Conservation (phyloP, 306 rosid genomes). For the Oemleria cerasiformis region DNA sequence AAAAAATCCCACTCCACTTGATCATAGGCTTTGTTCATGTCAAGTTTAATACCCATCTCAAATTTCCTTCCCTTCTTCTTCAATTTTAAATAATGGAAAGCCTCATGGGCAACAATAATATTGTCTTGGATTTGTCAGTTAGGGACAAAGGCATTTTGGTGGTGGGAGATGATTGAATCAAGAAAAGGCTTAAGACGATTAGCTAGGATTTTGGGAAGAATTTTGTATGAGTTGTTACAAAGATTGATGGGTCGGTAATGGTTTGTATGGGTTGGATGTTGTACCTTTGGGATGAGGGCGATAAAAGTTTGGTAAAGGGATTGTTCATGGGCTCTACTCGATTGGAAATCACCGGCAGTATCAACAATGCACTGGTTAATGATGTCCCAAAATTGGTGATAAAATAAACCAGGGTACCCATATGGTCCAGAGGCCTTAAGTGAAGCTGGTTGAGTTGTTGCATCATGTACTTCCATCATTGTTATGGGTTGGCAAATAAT, state of each 20-base stretch:
- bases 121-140: not conserved
- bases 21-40: not conserved
- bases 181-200: too few species aligned
- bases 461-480: not conserved
- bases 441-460: not conserved
- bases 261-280: too few species aligned
- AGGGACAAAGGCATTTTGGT: not conserved
- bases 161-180: not conserved
- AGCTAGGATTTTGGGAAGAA: not conserved
- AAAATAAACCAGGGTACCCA: not conserved
- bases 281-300: not conserved
- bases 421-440: not conserved
- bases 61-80: not conserved
- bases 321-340: too few species aligned
- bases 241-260: not conserved
- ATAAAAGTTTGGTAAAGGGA: not conserved
- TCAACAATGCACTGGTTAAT: too few species aligned
- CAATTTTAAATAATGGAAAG: not conserved
- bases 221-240: not conserved
- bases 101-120: not conserved
- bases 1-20: not conserved
- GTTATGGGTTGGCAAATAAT: not conserved
- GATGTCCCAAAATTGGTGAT: not conserved
- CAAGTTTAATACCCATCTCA: not conserved
- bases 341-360: too few species aligned